Conservation (phyloP, 352 stramenopile species). For the Phytopythium litorale region DNA sequence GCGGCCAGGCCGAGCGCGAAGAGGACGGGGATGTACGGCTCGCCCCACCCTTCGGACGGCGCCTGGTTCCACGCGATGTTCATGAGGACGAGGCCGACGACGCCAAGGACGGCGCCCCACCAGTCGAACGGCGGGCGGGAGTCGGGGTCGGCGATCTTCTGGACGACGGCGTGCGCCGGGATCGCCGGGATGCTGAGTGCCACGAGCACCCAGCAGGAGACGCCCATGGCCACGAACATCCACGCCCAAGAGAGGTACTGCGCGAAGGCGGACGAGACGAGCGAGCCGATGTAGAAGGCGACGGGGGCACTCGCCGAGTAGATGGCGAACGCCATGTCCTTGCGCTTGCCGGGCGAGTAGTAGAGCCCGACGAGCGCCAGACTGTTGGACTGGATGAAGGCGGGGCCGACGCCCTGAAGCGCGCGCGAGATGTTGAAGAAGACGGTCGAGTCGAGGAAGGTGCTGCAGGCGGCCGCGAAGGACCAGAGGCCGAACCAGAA, state of each 20-base stretch:
- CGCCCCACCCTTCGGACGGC: constrained; percentile 1
- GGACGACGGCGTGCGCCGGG: not conserved
- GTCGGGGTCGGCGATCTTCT: not conserved
- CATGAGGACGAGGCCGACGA: constrained; percentile 1
- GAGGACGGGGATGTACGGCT: constrained; percentile 1
- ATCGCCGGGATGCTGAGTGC: not conserved
- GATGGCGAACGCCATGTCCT: constrained; percentile 6
- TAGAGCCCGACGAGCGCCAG: constrained; percentile 1
- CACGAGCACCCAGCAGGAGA: not conserved
- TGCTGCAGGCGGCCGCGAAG: not conserved
- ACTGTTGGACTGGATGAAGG: not conserved
- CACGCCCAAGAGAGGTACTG: constrained; percentile 4
- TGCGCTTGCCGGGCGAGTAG: not conserved
- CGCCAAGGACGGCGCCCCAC: not conserved
- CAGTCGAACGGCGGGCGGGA: not conserved
- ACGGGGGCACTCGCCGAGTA: not conserved
- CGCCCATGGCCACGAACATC: constrained; percentile 2
- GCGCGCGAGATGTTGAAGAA: constrained; percentile 5
- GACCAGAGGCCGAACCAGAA: constrained; percentile 7
- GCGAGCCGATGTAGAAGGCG: not conserved
- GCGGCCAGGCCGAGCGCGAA: constrained; percentile 5
- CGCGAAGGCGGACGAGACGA: constrained; percentile 3
- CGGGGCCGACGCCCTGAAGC: constrained; percentile 4
- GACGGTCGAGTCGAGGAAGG: constrained; percentile 2
- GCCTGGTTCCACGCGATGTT: constrained; percentile 10